Base-by-base conservation (phyloP, 2,329 filamentous ascomycete genomes). In the Hypomyces rosellus region DNA sequence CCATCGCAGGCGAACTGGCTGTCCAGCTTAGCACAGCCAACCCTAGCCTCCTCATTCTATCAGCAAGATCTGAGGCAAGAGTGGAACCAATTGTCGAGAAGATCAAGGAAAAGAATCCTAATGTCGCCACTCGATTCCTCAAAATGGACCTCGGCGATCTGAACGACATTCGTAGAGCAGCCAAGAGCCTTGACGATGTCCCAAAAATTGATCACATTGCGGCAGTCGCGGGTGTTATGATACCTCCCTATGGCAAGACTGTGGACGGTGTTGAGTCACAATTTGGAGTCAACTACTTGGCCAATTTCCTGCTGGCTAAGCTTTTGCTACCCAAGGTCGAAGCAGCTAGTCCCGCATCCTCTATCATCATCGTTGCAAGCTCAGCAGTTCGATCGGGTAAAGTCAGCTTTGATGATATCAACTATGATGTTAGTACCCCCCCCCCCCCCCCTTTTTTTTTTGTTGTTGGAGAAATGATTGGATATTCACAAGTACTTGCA, bases 231-330 rank as follows among this genome's bases (percentile, higher is more conserved):
- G 51, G 53, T 4, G 41, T 54, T 20, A 54, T 55, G 53, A 25
- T 44, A 18, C 48, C 48, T 2, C 48, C 48, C 5, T 54, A 30
- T 22, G 20, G 34, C 11, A 55, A 54, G 45, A 59, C 58, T 1
- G 52, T 39, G 1, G 50, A 60, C 4, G 57, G 58, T 0, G 43
- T 59, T 14, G 58, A 59, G 54, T 60, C 60, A 0, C 76, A 80
- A 51, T 74, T 81, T 55, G 77, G 69, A 30, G 73, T 69, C 6
- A 79, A 80, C 57, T 72, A 80, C 57, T 60, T 82, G 3, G 68
- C 64, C 5, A 74, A 79, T 54, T 81, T 80, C 62, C 66, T 79
- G 0, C 65, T 80, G 11, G 73, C 76, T 55, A 65, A 75, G 14
- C 65, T 78, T 1, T 62, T 80, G 33, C 72, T 72, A 40, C 61